Evolutionary conservation across 2,329 filamentous ascomycete genomes (phyloP).

Genomic region (Chrysoporthe puriensis): DNA sequence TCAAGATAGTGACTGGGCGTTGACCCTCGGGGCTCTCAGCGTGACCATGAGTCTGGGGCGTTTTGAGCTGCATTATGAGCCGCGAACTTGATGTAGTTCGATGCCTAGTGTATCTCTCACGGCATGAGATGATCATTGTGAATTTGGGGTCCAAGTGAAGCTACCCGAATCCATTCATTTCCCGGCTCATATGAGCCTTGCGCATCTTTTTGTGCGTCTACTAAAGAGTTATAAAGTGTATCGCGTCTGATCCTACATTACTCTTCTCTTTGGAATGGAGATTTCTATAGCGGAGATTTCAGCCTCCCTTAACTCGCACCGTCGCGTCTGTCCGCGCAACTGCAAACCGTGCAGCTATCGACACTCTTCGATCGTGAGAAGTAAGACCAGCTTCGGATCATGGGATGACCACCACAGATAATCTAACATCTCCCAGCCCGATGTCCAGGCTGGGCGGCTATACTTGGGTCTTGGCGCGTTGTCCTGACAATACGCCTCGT

Average conservation of each 20-base stretch:
- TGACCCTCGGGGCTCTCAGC: no score
- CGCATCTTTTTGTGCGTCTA: not conserved
- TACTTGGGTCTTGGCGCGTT: not conserved
- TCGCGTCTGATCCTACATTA: no score
- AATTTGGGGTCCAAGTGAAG: not conserved
- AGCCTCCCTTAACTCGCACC: not conserved
- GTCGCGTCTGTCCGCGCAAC: not conserved
- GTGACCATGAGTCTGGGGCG: not conserved
- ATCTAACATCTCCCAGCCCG: not conserved
- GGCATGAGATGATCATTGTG: no score
- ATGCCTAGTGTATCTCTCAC: not conserved
- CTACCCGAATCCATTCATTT: not conserved
- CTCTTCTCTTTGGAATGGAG: not conserved
- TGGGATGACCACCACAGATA: not conserved
- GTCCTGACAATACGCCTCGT: not conserved
- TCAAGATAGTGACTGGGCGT: not conserved
- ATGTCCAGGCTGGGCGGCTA: not conserved
- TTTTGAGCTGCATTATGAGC: not conserved
- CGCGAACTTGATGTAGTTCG: not conserved
- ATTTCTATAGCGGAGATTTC: not conserved
- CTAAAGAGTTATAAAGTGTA: not conserved
- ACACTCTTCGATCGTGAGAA: not conserved
- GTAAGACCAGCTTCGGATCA: not conserved
- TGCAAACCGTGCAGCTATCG: conserved; percentile 1
- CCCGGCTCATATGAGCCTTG: not conserved